These are phyloP conservation scores for Neobulgaria alba DNA, from an alignment of 2,329 filamentous ascomycete species.

Conservation along the genomic window DNA sequence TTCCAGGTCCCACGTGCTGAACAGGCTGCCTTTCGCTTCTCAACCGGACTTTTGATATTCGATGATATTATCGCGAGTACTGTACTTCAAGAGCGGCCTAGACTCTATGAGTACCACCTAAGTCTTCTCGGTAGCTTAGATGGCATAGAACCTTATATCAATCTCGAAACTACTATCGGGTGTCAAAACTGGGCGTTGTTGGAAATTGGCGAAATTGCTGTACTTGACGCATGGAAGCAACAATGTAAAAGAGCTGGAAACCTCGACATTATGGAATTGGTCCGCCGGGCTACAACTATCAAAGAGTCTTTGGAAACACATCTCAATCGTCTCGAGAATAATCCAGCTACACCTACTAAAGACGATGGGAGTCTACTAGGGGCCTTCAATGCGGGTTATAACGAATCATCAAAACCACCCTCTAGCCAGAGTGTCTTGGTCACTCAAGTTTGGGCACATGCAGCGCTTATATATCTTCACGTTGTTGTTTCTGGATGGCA, in stretches of 20 bases:
- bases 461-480: conserved; percentile 15
- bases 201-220: conserved; percentile 42
- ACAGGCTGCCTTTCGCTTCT: conserved; percentile 45
- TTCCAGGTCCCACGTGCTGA: conserved; percentile 32
- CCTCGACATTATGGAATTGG: conserved; percentile 37
- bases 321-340: conserved; percentile 10
- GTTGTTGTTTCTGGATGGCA: conserved; percentile 20
- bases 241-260: conserved; percentile 35
- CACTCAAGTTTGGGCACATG: conserved; percentile 16
- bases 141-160: conserved; percentile 28
- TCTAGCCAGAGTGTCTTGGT: conserved; percentile 9
- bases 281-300: conserved; percentile 36
- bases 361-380: conserved; percentile 6
- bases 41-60: conserved; percentile 39
- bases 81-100: conserved; percentile 34
- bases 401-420: conserved; percentile 4
- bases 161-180: conserved; percentile 43
- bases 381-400: conserved; percentile 8
- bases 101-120: conserved; percentile 35
- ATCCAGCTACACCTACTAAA: conserved; percentile 6
- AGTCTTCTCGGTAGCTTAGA: conserved; percentile 29
- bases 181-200: conserved; percentile 48
- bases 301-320: conserved; percentile 21
- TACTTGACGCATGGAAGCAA: conserved; percentile 50
- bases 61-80: conserved; percentile 43